Base-by-base conservation (phyloP, 2,329 filamentous ascomycete species). In the Cercospora canescens region DNA sequence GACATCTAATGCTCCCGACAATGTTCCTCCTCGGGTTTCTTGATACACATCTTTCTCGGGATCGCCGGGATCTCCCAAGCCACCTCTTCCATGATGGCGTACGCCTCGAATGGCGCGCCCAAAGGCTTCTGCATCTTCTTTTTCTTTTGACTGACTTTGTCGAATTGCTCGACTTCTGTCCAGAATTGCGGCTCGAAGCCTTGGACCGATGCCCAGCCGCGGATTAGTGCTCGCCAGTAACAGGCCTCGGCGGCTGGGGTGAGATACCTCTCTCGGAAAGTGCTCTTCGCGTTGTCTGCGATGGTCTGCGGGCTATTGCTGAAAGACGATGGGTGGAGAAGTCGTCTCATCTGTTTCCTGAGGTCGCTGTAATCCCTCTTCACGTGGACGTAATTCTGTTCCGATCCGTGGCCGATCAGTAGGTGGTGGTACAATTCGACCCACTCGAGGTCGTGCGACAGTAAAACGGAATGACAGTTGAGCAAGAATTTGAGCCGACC, bases 201-300 rank as follows among this genome's bases (percentile, higher is more conserved):
- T 59, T 73, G 71, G 39, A 73, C 56, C 9, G 61, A 91, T 91
- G 89, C 65, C 75, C 75, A 76, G 3, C 66, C 71, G 9, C 71
- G 62, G 9, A 76, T 69, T 56, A 77, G 52, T n/a, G 65, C 62
- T 30, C 74, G 67, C 75, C 75, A 77, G 48, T 77, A 77, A 57
- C 74, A 76, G 12, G 72, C 68, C 50, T 74, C 72, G 4, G 74
- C 74, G 2, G 74, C 74, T 0, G 72, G 69, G 9, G 73, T 76
- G 6, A 74, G 66, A 35, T 73, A 74, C 12, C 71, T 65, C 57
- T 75, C 70, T 24, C 73, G 68, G 61, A 75, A 74, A 2, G 63
- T 70, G 3, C 62, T 28, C n/a, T 56, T 62, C 4, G 68, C 67
- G 41, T 75, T 74, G 32, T 74, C 71, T 16, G 73, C 73, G 32